Percentiles rank a stretch among this genome's conserved stretches.
These are phyloP conservation scores for Eimeria maxima DNA, from an alignment of 169 alveolate species.

Conservation along the genomic window DNA sequence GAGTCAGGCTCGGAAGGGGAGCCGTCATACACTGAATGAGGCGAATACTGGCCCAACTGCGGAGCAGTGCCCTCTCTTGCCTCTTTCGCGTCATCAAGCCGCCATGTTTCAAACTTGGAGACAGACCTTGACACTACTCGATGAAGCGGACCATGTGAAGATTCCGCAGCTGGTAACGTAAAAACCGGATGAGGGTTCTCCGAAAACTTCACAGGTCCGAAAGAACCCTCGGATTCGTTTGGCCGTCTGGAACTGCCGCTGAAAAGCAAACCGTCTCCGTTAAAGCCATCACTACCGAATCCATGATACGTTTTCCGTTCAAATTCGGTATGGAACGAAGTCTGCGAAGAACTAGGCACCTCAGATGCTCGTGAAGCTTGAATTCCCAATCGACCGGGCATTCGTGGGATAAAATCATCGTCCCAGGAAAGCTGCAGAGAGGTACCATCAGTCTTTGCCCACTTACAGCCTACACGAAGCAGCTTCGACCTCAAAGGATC, in stretches of 20 bases:
- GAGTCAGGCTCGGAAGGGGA: not conserved
- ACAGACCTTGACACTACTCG: not conserved
- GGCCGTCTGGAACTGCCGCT: not conserved
- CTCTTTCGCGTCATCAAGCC: not conserved
- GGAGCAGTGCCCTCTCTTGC: not conserved
- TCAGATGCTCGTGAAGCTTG: conserved; percentile 14
- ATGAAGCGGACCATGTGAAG: not conserved
- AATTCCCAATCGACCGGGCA: not conserved
- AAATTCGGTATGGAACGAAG: not conserved
- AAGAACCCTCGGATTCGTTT: not conserved
- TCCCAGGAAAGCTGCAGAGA: conserved; percentile 18
- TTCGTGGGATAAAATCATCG: conserved; percentile 12
- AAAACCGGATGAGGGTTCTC: not conserved
- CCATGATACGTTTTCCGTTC: not conserved
- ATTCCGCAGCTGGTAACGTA: not conserved
- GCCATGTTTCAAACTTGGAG: conserved; percentile 24
- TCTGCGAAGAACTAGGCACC: not conserved
- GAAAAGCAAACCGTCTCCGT: conserved; percentile 14
- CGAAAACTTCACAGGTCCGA: not conserved
- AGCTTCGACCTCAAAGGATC: conserved; percentile 23
- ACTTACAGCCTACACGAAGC: not conserved
- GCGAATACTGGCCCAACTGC: not conserved
- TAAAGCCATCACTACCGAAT: not conserved
- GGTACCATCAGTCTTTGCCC: not conserved
- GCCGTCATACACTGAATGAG: not conserved